Evolutionary conservation across 1,139 yeast species (phyloP).

Genomic region (Suhomyces wounanorum): DNA sequence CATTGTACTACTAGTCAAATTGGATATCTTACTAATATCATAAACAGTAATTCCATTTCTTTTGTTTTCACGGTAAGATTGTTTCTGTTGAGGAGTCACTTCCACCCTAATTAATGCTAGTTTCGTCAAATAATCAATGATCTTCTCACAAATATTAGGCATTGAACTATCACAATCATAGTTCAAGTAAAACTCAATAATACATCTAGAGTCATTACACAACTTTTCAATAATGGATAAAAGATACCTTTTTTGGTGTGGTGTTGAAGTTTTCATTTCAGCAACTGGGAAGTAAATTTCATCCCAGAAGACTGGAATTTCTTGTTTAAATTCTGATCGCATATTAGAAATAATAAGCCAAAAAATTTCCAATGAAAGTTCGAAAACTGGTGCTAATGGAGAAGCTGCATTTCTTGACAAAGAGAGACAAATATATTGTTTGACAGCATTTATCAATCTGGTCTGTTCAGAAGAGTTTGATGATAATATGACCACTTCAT

Average conservation of each 20-base stretch:
- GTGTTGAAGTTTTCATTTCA: constrained; percentile 86
- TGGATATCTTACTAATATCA: constrained; percentile 70
- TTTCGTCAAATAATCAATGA: constrained; percentile 76
- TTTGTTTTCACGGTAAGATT: constrained; percentile 63
- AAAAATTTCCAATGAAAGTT: constrained; percentile 86
- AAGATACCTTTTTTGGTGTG: constrained; percentile 89
- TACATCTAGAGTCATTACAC: constrained; percentile 85
- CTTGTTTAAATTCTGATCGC: constrained; percentile 85
- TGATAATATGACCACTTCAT: constrained; percentile 60
- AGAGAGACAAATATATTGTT: constrained; percentile 81
- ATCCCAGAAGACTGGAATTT: constrained; percentile 89
- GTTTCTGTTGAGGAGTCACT: constrained; percentile 67
- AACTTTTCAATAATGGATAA: constrained; percentile 75
- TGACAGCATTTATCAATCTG: constrained; percentile 73
- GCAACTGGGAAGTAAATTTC: constrained; percentile 94
- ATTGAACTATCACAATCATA: constrained; percentile 89
- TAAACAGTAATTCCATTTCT: constrained; percentile 69
- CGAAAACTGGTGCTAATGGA: constrained; percentile 88
- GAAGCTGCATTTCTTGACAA: constrained; percentile 93
- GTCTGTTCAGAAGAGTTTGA: constrained; percentile 60
- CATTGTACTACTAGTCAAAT: constrained; percentile 70
- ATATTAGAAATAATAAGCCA: constrained; percentile 85
- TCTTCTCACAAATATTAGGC: constrained; percentile 83
- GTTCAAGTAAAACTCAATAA: constrained; percentile 89
- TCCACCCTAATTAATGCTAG: constrained; percentile 73